phyloP scores from a whole-genome alignment of 179 eudicot genomes.

The Beta lomatogona region DNA sequence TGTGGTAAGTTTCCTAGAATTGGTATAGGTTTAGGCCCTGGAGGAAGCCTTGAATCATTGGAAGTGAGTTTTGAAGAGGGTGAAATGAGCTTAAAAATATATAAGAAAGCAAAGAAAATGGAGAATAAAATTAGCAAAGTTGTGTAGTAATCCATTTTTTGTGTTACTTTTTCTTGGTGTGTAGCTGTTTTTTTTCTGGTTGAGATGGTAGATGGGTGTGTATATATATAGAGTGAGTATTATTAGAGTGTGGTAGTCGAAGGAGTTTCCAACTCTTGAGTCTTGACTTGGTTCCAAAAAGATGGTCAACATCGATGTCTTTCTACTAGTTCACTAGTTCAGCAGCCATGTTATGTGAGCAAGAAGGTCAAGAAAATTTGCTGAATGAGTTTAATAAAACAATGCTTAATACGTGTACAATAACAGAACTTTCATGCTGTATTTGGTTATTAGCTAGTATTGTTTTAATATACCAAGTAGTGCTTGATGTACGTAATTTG shows the following conservation, averaged over 20 bases:
- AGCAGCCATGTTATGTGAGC: no score
- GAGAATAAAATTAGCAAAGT: not conserved
- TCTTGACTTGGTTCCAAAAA: not conserved
- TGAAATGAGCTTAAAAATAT: not conserved
- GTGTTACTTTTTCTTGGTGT: not conserved
- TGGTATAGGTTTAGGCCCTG: constrained; percentile 22
- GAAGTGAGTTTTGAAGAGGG: not conserved
- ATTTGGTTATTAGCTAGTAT: no score
- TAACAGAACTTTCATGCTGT: no score
- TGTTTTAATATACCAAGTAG: no score
- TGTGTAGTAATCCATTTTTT: not conserved
- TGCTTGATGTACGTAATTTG: no score
- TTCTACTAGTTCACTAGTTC: no score
- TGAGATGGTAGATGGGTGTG: not conserved
- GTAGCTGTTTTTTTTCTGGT: not conserved
- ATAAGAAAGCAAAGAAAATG: not conserved
- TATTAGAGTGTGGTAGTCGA: not conserved
- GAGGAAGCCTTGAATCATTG: constrained; percentile 4
- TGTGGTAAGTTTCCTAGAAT: constrained; percentile 28
- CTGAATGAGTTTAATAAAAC: no score
- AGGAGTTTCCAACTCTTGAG: no score
- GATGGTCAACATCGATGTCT: not conserved
- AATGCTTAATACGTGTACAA: no score
- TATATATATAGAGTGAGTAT: not conserved
- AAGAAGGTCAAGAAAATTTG: no score